Conservation (phyloP, 495 filamentous ascomycete species). For the Poronia punctata region DNA sequence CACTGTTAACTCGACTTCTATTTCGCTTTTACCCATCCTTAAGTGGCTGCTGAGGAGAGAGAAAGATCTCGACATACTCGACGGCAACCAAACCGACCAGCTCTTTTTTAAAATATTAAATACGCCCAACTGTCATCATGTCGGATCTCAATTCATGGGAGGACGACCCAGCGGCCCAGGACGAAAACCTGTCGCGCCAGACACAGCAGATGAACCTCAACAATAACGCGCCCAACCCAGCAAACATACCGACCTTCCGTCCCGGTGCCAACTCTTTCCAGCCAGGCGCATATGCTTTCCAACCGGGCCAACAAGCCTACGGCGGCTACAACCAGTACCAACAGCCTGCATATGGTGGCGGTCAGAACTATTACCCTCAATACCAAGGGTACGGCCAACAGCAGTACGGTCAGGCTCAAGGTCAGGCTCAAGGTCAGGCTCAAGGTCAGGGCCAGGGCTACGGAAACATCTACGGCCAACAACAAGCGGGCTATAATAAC, state of each 20-base stretch:
- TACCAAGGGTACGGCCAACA: slow-evolving; percentile 46
- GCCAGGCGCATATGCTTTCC: slow-evolving; percentile 68
- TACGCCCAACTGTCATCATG: slow-evolving; percentile 49
- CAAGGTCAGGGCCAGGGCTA: slow-evolving; percentile 57
- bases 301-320: slow-evolving; percentile 62
- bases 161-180: slow-evolving; percentile 82
- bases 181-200: slow-evolving; percentile 77
- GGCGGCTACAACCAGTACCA: slow-evolving; percentile 44
- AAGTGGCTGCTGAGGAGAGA: no score
- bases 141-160: slow-evolving; percentile 91
- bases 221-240: slow-evolving; percentile 36
- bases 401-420: slow-evolving; percentile 42
- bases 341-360: slow-evolving; percentile 37
- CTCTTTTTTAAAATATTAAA: no score
- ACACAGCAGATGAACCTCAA: slow-evolving; percentile 70
- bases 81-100: slow-evolving; percentile 3
- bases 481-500: slow-evolving; percentile 32
- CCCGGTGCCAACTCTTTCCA: slow-evolving; percentile 76
- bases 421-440: slow-evolving; percentile 40
- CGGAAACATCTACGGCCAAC: slow-evolving; percentile 44
- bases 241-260: slow-evolving; percentile 47
- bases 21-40: no score
- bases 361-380: slow-evolving; percentile 49
- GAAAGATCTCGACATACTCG: no score
- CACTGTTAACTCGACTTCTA: no score